These are phyloP conservation scores for Ligustrum vulgare DNA, from an alignment of 257 asterid genomes.

Conservation along the genomic window DNA sequence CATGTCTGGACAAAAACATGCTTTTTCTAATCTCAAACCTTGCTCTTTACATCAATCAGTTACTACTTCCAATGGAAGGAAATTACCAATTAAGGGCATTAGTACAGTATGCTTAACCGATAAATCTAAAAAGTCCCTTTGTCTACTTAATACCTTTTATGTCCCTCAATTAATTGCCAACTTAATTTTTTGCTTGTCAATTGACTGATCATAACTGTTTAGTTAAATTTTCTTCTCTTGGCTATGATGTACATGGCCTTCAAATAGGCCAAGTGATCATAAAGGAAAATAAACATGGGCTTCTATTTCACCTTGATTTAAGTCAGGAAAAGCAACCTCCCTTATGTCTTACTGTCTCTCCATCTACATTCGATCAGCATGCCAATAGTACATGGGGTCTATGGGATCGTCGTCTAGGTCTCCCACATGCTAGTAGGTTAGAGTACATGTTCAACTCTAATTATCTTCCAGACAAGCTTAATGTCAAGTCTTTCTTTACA, in stretches of 20 bases:
- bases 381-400: no score
- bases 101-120: background rate
- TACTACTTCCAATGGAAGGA: background rate
- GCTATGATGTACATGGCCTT: constrained; percentile 20
- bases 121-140: background rate
- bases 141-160: background rate
- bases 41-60: background rate
- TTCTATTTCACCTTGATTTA: background rate
- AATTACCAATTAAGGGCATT: constrained; percentile 4
- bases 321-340: background rate
- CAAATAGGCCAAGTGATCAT: constrained; percentile 17
- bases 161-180: constrained; percentile 16
- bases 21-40: background rate
- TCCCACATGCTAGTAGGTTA: no score
- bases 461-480: no score
- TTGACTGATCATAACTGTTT: background rate
- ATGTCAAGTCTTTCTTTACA: background rate
- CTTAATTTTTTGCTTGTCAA: constrained; percentile 19
- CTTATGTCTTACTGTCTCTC: background rate
- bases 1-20: background rate
- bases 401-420: no score
- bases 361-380: background rate
- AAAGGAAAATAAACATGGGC: constrained; percentile 21
- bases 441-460: no score
- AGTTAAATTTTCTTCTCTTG: constrained; percentile 5